Conservation (phyloP, 257 asterid genomes). For the Solanum phureja region DNA sequence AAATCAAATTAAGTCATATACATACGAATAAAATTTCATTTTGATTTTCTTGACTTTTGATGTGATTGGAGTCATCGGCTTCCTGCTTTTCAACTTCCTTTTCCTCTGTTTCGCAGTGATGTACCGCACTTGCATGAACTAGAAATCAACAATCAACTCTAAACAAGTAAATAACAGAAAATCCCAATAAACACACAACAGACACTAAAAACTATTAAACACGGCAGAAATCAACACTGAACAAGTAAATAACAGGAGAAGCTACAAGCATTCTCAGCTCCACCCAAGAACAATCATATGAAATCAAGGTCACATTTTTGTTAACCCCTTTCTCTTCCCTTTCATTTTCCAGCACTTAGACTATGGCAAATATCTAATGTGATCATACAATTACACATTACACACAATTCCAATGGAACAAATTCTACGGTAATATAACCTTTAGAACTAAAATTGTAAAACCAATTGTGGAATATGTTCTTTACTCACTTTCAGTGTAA, state of each 20-base stretch:
- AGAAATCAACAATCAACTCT: not conserved
- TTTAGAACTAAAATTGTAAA: too few species aligned
- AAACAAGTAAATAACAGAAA: not conserved
- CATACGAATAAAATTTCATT: conserved; percentile 69
- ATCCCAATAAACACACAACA: not conserved
- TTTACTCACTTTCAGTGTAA: not conserved
- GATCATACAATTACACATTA: too few species aligned
- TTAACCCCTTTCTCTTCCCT: not conserved
- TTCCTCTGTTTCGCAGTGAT: conserved; percentile 67
- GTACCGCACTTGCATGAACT: conserved; percentile 60
- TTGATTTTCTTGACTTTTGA: conserved; percentile 72
- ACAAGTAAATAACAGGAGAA: not conserved
- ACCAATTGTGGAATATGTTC: too few species aligned
- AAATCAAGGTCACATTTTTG: not conserved
- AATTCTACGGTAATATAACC: too few species aligned
- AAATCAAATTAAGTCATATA: not conserved
- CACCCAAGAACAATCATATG: not conserved
- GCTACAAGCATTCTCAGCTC: not conserved
- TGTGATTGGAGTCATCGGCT: conserved; percentile 52
- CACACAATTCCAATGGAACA: too few species aligned
- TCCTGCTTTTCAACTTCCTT: conserved; percentile 69
- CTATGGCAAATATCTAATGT: too few species aligned
- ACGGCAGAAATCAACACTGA: not conserved
- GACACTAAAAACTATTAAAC: not conserved
- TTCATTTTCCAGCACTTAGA: not conserved